Base-by-base conservation (phyloP, 352 stramenopile species). In the Plasmopara viticola region DNA sequence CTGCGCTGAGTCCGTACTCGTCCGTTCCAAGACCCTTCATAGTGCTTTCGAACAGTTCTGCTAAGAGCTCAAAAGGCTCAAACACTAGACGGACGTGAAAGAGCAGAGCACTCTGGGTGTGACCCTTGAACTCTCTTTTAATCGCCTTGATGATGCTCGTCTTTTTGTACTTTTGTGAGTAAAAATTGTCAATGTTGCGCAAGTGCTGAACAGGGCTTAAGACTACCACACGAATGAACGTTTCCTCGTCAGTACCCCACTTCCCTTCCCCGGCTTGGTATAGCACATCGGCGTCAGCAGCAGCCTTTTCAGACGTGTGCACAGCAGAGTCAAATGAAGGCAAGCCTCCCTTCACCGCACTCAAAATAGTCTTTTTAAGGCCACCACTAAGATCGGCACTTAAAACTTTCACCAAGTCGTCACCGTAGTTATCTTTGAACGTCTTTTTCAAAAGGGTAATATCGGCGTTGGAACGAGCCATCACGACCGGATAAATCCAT, bases 1-100 rank as follows among this genome's bases (percentile, higher is more conserved):
- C 65, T 12, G 69, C 52, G 53, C 67, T 72, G 28, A 90, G 62
- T 12, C 68, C 72, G 17, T 81, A 72, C 62, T 85, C 78, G 52
- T 86, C 71, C 34, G 68, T 88, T 51, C 78, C 70, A 12, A 78
- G 54, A 39, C 71, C 69, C 66, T 87, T 81, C 74, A 85, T 82
- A 33, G 74, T 83, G 47, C 53, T 80, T 51, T 85, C 72, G 25
- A 87, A 77, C 38, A 74, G 58, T 30, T 79, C 68, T 1, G 74
- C 73, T 30, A 87, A 54, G 13, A 78, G 39, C 48, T 80, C 67
- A 12, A 75, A 61, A 29, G 71, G 73, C 61, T 84, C 63, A 5
- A 82, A 50, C n/a, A 74, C 61, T 64, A 76, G 68, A 29, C 74
- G 69, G 13, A 77, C 62, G 17, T 56, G 52, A 37, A 62, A 76